Conservation (phyloP, 2,329 filamentous ascomycete genomes). For the Graphium sp. region DNA sequence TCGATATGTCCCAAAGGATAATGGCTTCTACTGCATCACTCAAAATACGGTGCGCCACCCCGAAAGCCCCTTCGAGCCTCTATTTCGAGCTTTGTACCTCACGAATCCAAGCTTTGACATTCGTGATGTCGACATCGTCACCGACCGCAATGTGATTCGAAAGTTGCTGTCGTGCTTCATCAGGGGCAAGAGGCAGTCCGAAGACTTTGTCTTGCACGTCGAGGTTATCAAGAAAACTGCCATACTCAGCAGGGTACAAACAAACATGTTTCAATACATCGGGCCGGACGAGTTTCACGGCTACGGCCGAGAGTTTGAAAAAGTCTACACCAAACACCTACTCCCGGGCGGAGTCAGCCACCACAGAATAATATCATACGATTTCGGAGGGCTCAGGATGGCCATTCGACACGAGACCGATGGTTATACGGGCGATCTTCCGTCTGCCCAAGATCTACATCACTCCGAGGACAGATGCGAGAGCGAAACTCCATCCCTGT, state of each 20-base stretch:
- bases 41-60: constrained; percentile 27
- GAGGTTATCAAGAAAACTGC: constrained; percentile 19
- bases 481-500: constrained; percentile 12
- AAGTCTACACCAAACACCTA: constrained; percentile 18
- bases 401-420: constrained; percentile 25
- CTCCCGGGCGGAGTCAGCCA: constrained; percentile 22
- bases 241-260: constrained; percentile 18
- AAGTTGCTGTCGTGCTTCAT: constrained; percentile 29
- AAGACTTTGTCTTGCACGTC: constrained; percentile 23
- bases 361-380: constrained; percentile 25
- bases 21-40: constrained; percentile 21
- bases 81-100: constrained; percentile 24
- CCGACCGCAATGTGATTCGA: constrained; percentile 27
- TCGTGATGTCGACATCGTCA: constrained; percentile 19
- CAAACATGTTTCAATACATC: constrained; percentile 12
- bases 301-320: constrained; percentile 26
- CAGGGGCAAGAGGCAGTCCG: too few species aligned
- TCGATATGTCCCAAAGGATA: constrained; percentile 15
- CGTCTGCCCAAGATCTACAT: constrained; percentile 1
- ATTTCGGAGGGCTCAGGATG: constrained; percentile 20
- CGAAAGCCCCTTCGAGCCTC: constrained; percentile 23
- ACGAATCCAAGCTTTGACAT: constrained; percentile 20
- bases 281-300: constrained; percentile 18
- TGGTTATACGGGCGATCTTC: constrained; percentile 14
- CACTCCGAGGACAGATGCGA: constrained; percentile 8